Evolutionary conservation across 345 rosid genomes (phyloP), one percentile per base, ranked within the genome.

Genomic region (Toxicodendron radicans): DNA sequence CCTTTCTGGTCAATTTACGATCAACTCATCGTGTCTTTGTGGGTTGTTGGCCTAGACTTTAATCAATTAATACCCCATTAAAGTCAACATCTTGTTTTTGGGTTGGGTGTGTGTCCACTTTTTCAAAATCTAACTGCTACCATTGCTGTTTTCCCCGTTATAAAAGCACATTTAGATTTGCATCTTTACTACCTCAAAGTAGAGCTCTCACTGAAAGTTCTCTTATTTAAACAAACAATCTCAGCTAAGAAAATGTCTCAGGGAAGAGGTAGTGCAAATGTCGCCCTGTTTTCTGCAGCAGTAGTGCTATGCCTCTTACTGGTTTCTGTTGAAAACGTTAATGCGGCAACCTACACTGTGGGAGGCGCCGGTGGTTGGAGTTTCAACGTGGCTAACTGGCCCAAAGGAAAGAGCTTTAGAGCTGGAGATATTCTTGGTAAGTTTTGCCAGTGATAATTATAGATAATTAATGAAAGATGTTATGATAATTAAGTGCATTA

Each of bases 301-400:
- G 23, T 67, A 21, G 61, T 81, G 4, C 51, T 81, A 23, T 77
- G 62, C 64, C 61, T 82, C 23, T 60, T 84, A 33, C 52, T 78
- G 32, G 71, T 58, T 53, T 60, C 64, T 18, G 17, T 73, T 20
- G 75, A 71, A n/a, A 60, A 33, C 2, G 78, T 73, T 58, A 21
- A 71, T 13, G 87, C 83, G 1, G 83, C 87, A 2, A 81, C 77
- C 58, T 83, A 73, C 58, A 66, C 75, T 0, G 89, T 87, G 2
- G 89, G 91, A 12, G 91, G 58, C 72, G 52, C 87, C 6, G 45
- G 56, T 8, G 89, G 91, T 48, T 87, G 91, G 91, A 71, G 76
- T 12, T 83, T 80, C 41, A 77, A 82, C 68, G 20, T 72, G 62
- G 82, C 14, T 20, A 33, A 5, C 20, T 87, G 89, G 91, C 74